A percentile compares a stretch with the other conserved stretches of the same genome.
Conservation (phyloP, 2,329 filamentous ascomycete species). For the Daldinia sp. region DNA sequence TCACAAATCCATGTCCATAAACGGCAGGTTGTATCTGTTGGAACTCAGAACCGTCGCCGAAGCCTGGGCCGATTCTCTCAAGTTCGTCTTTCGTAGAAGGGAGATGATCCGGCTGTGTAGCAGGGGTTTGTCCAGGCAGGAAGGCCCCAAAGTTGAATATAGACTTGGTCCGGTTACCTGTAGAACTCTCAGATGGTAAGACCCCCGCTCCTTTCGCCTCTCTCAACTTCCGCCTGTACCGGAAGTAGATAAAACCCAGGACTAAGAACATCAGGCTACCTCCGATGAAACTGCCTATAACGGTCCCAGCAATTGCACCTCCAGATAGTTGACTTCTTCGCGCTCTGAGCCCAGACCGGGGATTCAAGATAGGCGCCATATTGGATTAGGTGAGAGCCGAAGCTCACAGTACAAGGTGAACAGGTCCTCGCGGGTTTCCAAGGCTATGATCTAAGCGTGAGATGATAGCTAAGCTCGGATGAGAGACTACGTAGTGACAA, state of each 20-base stretch:
- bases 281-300: conserved; percentile 51
- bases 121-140: conserved; percentile 31
- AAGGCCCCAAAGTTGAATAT: conserved; percentile 40
- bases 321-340: conserved; percentile 46
- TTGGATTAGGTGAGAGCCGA: conserved; percentile 29
- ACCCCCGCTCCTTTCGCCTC: conserved; percentile 43
- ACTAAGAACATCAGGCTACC: conserved; percentile 49
- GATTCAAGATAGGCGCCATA: conserved; percentile 42
- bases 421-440: conserved; percentile 6
- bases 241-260: conserved; percentile 52
- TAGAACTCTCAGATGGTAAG: conserved; percentile 38
- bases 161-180: conserved; percentile 28
- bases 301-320: conserved; percentile 51
- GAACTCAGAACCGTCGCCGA: conserved; percentile 30
- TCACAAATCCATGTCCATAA: conserved; percentile 42
- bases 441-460: conserved; percentile 7
- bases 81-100: conserved; percentile 41
- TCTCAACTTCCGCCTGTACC: conserved; percentile 46
- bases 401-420: conserved; percentile 23
- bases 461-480: not conserved
- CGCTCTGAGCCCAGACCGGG: conserved; percentile 41
- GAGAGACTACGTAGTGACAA: not conserved
- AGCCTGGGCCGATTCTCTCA: conserved; percentile 34
- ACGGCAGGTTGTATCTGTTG: conserved; percentile 39
- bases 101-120: conserved; percentile 24